Conservation (phyloP, 2,329 filamentous ascomycete genomes). For the Colletotrichum sp. region DNA sequence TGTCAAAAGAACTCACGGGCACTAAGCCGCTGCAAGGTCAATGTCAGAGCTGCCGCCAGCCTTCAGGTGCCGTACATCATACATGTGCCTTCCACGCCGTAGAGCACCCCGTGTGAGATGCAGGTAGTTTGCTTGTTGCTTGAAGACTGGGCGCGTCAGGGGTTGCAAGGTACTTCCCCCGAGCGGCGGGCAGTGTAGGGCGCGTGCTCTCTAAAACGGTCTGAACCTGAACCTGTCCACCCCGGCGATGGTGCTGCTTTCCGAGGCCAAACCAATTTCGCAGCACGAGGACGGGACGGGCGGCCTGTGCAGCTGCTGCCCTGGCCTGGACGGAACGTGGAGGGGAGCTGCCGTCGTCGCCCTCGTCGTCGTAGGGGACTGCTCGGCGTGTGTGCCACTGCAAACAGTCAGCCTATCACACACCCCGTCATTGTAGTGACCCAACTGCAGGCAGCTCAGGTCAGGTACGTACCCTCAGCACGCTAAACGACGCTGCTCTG, state of each 20-base stretch:
- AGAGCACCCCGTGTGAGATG: background rate
- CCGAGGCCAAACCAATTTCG: background rate
- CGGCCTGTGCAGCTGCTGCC: background rate
- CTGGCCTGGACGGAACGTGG: background rate
- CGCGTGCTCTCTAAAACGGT: background rate
- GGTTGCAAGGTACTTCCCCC: slow-evolving; percentile 9
- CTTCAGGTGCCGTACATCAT: background rate
- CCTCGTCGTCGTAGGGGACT: background rate
- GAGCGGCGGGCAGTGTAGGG: background rate
- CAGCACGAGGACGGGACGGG: background rate
- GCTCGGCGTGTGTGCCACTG: background rate
- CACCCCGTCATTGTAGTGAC: background rate
- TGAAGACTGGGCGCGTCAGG: slow-evolving; percentile 11
- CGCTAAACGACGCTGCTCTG: background rate
- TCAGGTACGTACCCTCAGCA: background rate
- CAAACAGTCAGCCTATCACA: background rate
- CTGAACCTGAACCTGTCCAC: background rate
- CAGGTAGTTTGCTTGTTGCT: background rate
- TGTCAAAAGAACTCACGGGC: background rate
- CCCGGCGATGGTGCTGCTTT: background rate
- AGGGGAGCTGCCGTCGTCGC: background rate
- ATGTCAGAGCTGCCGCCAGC: background rate
- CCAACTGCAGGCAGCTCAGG: background rate
- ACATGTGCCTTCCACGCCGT: background rate
- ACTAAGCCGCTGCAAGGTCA: background rate